phyloP scores from a whole-genome alignment of 257 asterid species.

The Petrea volubilis region DNA sequence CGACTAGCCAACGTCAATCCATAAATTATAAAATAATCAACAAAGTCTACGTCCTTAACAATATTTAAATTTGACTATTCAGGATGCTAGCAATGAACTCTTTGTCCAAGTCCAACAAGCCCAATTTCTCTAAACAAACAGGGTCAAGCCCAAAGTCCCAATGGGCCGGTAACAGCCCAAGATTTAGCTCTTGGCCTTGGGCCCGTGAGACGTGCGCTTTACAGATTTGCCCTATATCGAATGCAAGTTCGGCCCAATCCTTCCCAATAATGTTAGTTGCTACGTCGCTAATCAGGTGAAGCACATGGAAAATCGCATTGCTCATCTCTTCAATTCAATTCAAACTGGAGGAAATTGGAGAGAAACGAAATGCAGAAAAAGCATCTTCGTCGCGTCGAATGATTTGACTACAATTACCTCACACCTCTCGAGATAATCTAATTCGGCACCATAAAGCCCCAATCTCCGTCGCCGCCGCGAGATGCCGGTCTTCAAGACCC shows the following conservation, averaged over 20 bases:
- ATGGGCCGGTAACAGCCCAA: too few relatives aligned
- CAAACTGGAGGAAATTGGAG: conserved; percentile 35
- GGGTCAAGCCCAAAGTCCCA: too few relatives aligned
- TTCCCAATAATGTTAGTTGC: neutral
- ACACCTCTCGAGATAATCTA: conserved; percentile 35
- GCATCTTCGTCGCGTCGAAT: conserved; percentile 18
- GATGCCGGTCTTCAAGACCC: conserved; percentile 80
- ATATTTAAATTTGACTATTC: too few relatives aligned
- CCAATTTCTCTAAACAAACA: too few relatives aligned
- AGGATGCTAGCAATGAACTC: too few relatives aligned
- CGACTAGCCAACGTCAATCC: too few relatives aligned
- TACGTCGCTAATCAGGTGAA: neutral
- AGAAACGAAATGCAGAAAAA: conserved; percentile 20
- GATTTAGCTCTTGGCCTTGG: neutral
- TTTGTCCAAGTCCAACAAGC: too few relatives aligned
- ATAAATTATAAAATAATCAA: too few relatives aligned
- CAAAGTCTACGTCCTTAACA: too few relatives aligned
- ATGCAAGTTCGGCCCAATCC: neutral
- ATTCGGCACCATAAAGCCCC: conserved; percentile 14
- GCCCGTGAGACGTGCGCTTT: neutral
- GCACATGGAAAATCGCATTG: neutral
- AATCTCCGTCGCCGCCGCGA: conserved; percentile 34
- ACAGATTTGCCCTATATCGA: neutral
- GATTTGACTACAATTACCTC: conserved; percentile 28
- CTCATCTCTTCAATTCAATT: neutral